A percentile compares a stretch with the other conserved stretches of the same genome.
phyloP scores from a whole-genome alignment of 106 monocot genomes.

The Acorus calamus region DNA sequence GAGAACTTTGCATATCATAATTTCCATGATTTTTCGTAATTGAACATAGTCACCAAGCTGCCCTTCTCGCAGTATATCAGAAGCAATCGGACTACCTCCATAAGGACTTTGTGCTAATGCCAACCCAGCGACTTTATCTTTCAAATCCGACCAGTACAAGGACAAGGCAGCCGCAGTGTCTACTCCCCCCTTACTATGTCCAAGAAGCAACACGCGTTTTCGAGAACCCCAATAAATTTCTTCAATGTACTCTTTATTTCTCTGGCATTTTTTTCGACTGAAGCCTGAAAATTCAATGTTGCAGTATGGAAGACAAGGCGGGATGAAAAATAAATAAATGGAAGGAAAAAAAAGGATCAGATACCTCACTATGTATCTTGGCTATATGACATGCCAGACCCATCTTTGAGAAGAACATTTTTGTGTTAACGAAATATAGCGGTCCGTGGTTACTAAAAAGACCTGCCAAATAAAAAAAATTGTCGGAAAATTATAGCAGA shows the following conservation, averaged over 20 bases:
- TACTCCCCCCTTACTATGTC: slow-evolving; percentile 97
- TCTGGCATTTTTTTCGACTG: slow-evolving; percentile 78
- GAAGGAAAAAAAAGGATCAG: not conserved
- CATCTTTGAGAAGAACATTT: slow-evolving; percentile 90
- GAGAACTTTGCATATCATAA: slow-evolving; percentile 81
- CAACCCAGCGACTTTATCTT: slow-evolving; percentile 89
- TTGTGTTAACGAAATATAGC: slow-evolving; percentile 89
- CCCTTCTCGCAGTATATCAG: slow-evolving; percentile 84
- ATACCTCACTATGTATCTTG: slow-evolving; percentile 95
- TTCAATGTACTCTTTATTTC: slow-evolving; percentile 88
- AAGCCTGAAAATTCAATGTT: slow-evolving; percentile 38
- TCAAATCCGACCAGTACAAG: slow-evolving; percentile 84
- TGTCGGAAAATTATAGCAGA: not conserved
- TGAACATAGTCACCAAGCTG: slow-evolving; percentile 89
- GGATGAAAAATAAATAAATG: slow-evolving; percentile 2
- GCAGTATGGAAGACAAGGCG: not conserved
- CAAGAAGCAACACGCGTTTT: slow-evolving; percentile 80
- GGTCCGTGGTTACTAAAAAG: slow-evolving; percentile 96
- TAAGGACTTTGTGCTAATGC: slow-evolving; percentile 90
- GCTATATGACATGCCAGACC: slow-evolving; percentile 91
- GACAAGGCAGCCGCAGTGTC: slow-evolving; percentile 96
- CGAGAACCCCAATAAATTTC: slow-evolving; percentile 91
- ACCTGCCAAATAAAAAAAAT: slow-evolving; percentile 36
- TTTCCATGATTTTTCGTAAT: slow-evolving; percentile 60
- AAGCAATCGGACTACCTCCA: slow-evolving; percentile 90